Evolutionary conservation across 192 early-diverging fungal genomes (phyloP).

Genomic region (Bifiguratus adelaidae): DNA sequence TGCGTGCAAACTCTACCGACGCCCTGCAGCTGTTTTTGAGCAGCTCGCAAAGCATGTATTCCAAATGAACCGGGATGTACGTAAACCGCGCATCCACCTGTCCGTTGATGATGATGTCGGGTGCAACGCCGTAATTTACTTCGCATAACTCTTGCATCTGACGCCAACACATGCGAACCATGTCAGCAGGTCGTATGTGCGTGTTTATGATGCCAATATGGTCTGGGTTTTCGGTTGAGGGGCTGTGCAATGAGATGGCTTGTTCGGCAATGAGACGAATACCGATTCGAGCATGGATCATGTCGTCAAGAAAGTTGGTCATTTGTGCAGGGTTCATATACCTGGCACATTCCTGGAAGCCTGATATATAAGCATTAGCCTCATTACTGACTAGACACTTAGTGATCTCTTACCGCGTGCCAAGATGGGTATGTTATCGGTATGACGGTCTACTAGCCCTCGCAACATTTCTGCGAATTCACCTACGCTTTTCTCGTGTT

Average conservation of each 20-base stretch:
- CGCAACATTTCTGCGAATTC: slow-evolving; percentile 63
- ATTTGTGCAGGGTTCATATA: slow-evolving; percentile 70
- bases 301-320: slow-evolving; percentile 69
- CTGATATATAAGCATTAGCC: slow-evolving; percentile 15
- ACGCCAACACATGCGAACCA: slow-evolving; percentile 55
- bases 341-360: slow-evolving; percentile 81
- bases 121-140: slow-evolving; percentile 78
- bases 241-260: slow-evolving; percentile 63
- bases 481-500: slow-evolving; percentile 36
- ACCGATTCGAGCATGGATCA: slow-evolving; percentile 86
- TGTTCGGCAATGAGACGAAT: slow-evolving; percentile 91
- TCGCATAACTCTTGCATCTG: slow-evolving; percentile 84
- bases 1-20: slow-evolving; percentile 62
- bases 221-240: slow-evolving; percentile 16
- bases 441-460: slow-evolving; percentile 63
- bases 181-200: slow-evolving; percentile 44
- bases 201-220: slow-evolving; percentile 82
- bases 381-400: background rate
- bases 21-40: slow-evolving; percentile 86
- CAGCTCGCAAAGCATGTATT: slow-evolving; percentile 88
- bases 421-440: slow-evolving; percentile 83
- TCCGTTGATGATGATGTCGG: slow-evolving; percentile 58
- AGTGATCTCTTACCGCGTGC: slow-evolving; percentile 50
- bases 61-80: slow-evolving; percentile 87
- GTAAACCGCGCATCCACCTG: slow-evolving; percentile 53